Evolutionary conservation across 2,329 filamentous ascomycete genomes (phyloP).

Genomic region (Aspergillaceae sp.): DNA sequence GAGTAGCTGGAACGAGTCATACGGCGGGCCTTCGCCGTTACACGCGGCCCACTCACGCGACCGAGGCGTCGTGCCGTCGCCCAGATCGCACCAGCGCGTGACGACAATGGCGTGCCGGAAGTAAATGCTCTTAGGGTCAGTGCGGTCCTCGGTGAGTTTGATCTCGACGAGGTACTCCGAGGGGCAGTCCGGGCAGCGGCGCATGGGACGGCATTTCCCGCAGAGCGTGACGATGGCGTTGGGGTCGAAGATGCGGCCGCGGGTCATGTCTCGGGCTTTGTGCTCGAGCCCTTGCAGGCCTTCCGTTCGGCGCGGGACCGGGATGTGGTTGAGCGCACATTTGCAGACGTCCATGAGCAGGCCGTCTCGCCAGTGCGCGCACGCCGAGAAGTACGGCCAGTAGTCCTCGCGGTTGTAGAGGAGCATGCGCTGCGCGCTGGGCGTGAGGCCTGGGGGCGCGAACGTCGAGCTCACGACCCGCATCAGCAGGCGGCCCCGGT

Average conservation of each 20-base stretch:
- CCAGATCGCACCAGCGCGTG: conserved; percentile 55
- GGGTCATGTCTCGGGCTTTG: conserved; percentile 28
- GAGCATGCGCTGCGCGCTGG: conserved; percentile 46
- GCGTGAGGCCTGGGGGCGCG: conserved; percentile 44
- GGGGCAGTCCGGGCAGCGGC: conserved; percentile 54
- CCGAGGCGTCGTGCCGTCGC: conserved; percentile 44
- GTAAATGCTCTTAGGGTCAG: conserved; percentile 27
- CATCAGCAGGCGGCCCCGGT: conserved; percentile 48
- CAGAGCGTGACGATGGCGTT: conserved; percentile 45
- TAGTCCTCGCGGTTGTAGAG: conserved; percentile 54
- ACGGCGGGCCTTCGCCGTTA: conserved; percentile 39
- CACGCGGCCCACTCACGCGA: conserved; percentile 49
- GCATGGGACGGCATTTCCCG: conserved; percentile 49
- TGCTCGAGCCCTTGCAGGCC: conserved; percentile 37
- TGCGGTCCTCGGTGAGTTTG: conserved; percentile 49
- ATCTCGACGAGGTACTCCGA: conserved; percentile 56
- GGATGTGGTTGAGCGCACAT: conserved; percentile 52
- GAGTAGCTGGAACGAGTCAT: conserved; percentile 47
- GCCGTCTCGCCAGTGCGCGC: conserved; percentile 55
- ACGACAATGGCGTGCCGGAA: conserved; percentile 55
- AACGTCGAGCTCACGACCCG: conserved; percentile 49
- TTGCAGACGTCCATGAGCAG: conserved; percentile 53
- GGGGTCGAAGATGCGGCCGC: conserved; percentile 19
- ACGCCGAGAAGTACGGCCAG: conserved; percentile 54
- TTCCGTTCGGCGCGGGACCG: conserved; percentile 32